Conservation (phyloP, 148 eudicot genomes). For the Fagopyrum tataricum region DNA sequence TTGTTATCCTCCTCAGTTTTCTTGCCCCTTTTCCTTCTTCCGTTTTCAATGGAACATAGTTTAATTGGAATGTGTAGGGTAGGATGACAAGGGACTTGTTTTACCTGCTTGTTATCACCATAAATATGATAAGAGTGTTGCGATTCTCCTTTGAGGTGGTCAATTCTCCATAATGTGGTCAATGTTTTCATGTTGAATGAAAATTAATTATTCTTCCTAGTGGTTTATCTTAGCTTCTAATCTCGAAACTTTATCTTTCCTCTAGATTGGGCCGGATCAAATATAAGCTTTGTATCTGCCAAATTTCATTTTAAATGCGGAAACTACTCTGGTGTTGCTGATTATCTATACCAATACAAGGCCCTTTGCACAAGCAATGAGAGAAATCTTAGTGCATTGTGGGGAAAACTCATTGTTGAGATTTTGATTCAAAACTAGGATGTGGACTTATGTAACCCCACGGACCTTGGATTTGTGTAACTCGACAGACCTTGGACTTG, state of each 20-base stretch:
- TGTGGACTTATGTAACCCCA: too few relatives aligned
- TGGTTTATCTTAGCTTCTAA: background rate
- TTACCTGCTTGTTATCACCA: background rate
- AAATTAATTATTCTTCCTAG: background rate
- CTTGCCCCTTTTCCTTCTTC: background rate
- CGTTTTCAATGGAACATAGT: background rate
- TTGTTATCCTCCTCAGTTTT: background rate
- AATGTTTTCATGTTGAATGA: background rate
- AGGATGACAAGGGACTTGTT: background rate
- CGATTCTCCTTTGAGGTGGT: background rate
- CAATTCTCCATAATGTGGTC: background rate
- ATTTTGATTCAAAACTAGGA: conserved; percentile 97
- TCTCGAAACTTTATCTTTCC: background rate
- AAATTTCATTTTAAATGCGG: conserved; percentile 97
- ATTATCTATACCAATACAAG: conserved; percentile 87
- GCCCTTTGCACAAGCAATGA: too few relatives aligned
- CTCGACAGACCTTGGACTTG: too few relatives aligned
- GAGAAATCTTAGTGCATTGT: conserved; percentile 81
- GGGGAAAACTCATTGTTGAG: conserved; percentile 98
- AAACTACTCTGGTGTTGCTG: conserved; percentile 96
- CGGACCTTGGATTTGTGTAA: too few relatives aligned
- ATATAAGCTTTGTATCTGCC: conserved; percentile 93
- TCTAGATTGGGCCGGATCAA: conserved; percentile 96
- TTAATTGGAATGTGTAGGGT: background rate
- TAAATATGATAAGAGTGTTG: background rate